phyloP scores from a whole-genome alignment of 1,284 basidiomycete species.

The Mixia osmundae region DNA sequence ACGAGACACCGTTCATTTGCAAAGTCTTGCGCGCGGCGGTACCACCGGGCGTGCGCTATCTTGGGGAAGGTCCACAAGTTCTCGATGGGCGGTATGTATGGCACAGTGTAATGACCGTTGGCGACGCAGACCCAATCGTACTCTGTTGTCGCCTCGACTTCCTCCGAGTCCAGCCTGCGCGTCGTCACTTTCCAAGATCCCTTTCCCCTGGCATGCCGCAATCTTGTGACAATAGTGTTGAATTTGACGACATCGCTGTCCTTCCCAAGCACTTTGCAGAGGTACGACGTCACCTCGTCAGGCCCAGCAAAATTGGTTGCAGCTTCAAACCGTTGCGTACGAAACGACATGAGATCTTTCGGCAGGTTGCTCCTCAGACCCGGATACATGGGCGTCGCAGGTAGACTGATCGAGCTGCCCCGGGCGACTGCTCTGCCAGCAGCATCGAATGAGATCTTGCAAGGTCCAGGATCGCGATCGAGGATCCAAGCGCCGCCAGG shows the following conservation, averaged over 20 bases:
- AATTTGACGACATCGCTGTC: conserved; percentile 20
- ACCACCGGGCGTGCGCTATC: conserved; percentile 28
- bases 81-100: conserved; percentile 24
- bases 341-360: conserved; percentile 21
- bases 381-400: conserved; percentile 21
- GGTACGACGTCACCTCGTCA: conserved; percentile 18
- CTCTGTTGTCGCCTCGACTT: background rate
- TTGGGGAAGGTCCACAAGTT: conserved; percentile 23
- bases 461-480: conserved; percentile 2
- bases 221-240: conserved; percentile 20
- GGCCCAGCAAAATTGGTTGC: conserved; percentile 6
- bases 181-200: background rate
- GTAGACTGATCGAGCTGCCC: conserved; percentile 8
- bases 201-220: conserved; percentile 13
- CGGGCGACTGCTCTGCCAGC: conserved; percentile 2
- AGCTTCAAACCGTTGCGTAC: conserved; percentile 11
- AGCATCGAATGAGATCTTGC: conserved; percentile 2
- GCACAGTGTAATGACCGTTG: conserved; percentile 28
- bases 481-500: conserved; percentile 23
- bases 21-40: conserved; percentile 21
- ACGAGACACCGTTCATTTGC: conserved; percentile 7
- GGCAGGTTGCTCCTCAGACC: conserved; percentile 23
- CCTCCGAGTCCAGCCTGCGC: too few relatives aligned
- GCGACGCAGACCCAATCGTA: conserved; percentile 23
- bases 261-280: conserved; percentile 20